Evolutionary conservation across 352 stramenopile genomes (phyloP).

Genomic region (Globisporangium camurandrum): DNA sequence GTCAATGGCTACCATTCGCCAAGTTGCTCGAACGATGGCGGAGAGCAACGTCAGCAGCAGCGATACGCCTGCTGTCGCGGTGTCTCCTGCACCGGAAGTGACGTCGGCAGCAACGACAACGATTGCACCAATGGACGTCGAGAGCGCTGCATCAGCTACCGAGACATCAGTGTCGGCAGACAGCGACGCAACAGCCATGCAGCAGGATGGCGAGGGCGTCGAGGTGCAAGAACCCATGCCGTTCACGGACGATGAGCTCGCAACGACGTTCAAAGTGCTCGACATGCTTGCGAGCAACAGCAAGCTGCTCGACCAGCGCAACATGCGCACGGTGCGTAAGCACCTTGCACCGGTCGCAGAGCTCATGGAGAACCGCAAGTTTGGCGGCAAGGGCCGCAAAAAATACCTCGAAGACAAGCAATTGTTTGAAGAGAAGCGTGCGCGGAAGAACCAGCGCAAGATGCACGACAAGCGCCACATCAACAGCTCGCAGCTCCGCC

Average conservation of each 20-base stretch:
- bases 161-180: not conserved
- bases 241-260: slow-evolving; percentile 64
- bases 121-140: slow-evolving; percentile 23
- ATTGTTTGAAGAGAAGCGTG: slow-evolving; percentile 77
- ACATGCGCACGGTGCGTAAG: slow-evolving; percentile 75
- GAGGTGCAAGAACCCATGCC: slow-evolving; percentile 40
- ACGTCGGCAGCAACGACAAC: not conserved
- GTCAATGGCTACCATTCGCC: slow-evolving; percentile 11
- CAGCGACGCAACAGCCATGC: not conserved
- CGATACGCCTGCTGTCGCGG: no score
- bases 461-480: slow-evolving; percentile 93
- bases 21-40: slow-evolving; percentile 5
- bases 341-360: slow-evolving; percentile 68
- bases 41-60: slow-evolving; percentile 6
- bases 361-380: slow-evolving; percentile 80
- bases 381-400: slow-evolving; percentile 72
- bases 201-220: slow-evolving; percentile 6
- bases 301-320: slow-evolving; percentile 55
- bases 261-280: slow-evolving; percentile 58
- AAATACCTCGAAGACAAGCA: slow-evolving; percentile 87
- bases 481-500: slow-evolving; percentile 85
- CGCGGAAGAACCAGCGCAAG: slow-evolving; percentile 74
- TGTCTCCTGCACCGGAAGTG: not conserved
- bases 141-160: slow-evolving; percentile 20
- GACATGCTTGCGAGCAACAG: slow-evolving; percentile 40